Conservation (phyloP, 108 stramenopile genomes). For the Fragilaria radians region DNA sequence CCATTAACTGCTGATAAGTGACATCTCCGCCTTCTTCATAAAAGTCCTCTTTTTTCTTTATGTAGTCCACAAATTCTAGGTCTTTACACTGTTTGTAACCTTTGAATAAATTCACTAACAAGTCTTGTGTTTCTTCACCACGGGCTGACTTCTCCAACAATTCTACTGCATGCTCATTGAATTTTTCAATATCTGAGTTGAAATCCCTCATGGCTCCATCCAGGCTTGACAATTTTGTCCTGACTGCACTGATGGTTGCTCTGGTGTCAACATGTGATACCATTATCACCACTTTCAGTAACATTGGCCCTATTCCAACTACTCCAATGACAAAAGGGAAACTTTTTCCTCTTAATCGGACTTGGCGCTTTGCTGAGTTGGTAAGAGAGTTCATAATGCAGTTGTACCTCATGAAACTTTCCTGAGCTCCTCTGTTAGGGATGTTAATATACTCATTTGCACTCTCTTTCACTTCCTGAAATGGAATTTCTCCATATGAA, state of each 20-base stretch:
- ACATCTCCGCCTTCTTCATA: constrained; percentile 15
- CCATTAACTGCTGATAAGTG: constrained; percentile 16
- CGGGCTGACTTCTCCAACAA: constrained; percentile 12
- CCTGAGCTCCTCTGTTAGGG: not conserved
- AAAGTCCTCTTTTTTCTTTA: constrained; percentile 14
- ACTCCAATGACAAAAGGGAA: not conserved
- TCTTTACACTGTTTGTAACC: constrained; percentile 13
- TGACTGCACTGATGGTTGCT: constrained; percentile 13
- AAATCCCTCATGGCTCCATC: constrained; percentile 17
- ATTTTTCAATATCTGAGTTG: constrained; percentile 14
- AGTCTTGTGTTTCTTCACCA: constrained; percentile 9
- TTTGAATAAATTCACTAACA: constrained; percentile 25
- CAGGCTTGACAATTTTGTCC: constrained; percentile 9
- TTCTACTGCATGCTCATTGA: constrained; percentile 22
- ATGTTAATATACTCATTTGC: not conserved
- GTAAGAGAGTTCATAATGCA: constrained; percentile 6
- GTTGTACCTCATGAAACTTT: constrained; percentile 11
- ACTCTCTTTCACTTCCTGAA: not conserved
- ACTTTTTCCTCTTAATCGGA: not conserved
- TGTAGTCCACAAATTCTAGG: constrained; percentile 14
- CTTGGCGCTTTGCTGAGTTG: not conserved
- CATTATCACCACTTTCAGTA: constrained; percentile 20
- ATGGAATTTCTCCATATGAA: not conserved
- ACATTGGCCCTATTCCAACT: not conserved
- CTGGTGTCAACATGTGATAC: constrained; percentile 9